Base-by-base conservation (phyloP, 495 filamentous ascomycete genomes). In the Lasiosphaeris hirsuta region DNA sequence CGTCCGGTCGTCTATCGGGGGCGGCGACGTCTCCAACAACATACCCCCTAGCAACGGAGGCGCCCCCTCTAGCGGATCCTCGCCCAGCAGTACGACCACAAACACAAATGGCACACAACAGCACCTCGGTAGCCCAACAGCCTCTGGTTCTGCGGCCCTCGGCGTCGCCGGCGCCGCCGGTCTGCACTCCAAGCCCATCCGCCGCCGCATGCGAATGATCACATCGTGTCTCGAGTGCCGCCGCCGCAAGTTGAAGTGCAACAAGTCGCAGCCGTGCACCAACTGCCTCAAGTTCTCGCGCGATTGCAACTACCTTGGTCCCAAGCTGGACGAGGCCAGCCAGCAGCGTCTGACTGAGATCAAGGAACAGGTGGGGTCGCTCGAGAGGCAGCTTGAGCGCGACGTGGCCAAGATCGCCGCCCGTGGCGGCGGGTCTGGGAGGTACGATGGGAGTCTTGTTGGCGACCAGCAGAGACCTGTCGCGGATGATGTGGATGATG, bases 221-320 rank as follows among this genome's bases (percentile, higher is more conserved):
- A 85, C 80, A 34, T 84, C 81, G 8, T 88, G 86, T 67, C 71
- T 87, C 46, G 85, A 89, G 69, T 94, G 89, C 64, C 83, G 87
- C 33, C 81, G 84, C 39, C 83, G 90, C 45, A 94, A 94, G 72
- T 79, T 90, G 46, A 88, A 88, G 68, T 94, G 90, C 72, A 85
- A 89, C 73, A 92, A 90, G 71, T 72, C 72, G 17, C 78, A 82
- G 52, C 88, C 89, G 43, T 93, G 89, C 63, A 78, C 76, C 56
- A 90, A 88, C 67, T 92, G 89, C 68, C 65, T 71, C 37, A 84
- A 84, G 50, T 79, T 81, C 56, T 65, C 68, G 3, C 78, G 86
- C 23, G 78, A 86, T 34, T 91, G 89, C 62, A 71, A 89, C 10
- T 89, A 86, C 60, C 70, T 89, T 7, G 79, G 80, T 0, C 79